A percentile compares a stretch with the other conserved stretches of the same genome.
phyloP scores from a whole-genome alignment of 2,329 filamentous ascomycete species.

The Fusarium sp. region DNA sequence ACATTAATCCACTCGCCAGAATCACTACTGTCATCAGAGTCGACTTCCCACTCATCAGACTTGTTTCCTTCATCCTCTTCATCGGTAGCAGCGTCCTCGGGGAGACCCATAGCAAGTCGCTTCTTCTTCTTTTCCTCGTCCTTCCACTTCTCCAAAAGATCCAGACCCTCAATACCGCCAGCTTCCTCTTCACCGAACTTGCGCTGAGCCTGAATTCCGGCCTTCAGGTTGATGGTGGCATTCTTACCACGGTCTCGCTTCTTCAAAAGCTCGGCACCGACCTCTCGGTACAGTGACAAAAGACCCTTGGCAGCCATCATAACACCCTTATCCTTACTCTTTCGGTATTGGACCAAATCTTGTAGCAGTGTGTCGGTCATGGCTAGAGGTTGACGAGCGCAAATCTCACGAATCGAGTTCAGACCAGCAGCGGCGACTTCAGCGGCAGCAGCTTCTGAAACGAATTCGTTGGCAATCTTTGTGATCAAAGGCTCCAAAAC shows the following conservation, averaged over 20 bases:
- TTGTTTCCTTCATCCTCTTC: constrained; percentile 67
- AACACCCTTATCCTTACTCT: constrained; percentile 98
- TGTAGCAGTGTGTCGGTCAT: constrained; percentile 97
- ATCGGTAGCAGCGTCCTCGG: constrained; percentile 70
- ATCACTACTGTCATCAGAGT: constrained; percentile 70
- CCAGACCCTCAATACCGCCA: constrained; percentile 90
- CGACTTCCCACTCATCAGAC: constrained; percentile 70
- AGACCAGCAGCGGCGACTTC: constrained; percentile 93
- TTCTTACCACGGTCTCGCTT: constrained; percentile 93
- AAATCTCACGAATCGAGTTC: constrained; percentile 95
- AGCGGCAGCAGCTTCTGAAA: constrained; percentile 90
- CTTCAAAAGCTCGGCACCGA: constrained; percentile 87
- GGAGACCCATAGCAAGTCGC: constrained; percentile 73
- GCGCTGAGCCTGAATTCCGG: constrained; percentile 78
- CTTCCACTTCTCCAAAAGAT: constrained; percentile 93
- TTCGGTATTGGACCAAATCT: constrained; percentile 93
- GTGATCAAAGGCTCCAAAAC: constrained; percentile 88
- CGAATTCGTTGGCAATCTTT: constrained; percentile 98
- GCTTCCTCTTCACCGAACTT: constrained; percentile 84
- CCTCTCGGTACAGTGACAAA: constrained; percentile 89
- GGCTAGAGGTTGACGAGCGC: constrained; percentile 89
- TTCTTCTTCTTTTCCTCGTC: constrained; percentile 85
- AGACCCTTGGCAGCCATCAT: constrained; percentile 98
- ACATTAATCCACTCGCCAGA: constrained; percentile 96
- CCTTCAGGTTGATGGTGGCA: constrained; percentile 82